These are phyloP conservation scores for Calonectria honghensis DNA, from an alignment of 2,329 filamentous ascomycete species.

Conservation along the genomic window DNA sequence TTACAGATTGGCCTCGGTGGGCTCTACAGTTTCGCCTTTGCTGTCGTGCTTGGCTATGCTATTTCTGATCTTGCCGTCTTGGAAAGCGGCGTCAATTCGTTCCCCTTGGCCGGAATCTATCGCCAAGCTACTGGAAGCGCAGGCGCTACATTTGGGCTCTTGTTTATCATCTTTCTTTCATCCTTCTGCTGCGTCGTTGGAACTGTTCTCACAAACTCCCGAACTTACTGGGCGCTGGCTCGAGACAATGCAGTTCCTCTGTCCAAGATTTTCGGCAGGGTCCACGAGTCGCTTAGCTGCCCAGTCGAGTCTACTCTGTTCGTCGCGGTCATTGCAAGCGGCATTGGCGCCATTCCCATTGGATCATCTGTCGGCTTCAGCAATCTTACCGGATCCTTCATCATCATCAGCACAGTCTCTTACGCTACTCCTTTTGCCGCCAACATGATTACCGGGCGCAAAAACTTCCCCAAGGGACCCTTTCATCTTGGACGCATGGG, in stretches of 20 bases:
- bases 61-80: slow-evolving; percentile 51
- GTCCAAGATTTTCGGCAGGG: slow-evolving; percentile 44
- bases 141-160: slow-evolving; percentile 45
- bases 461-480: slow-evolving; percentile 42
- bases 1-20: slow-evolving; percentile 53
- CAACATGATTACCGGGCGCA: slow-evolving; percentile 46
- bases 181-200: slow-evolving; percentile 51
- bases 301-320: slow-evolving; percentile 51
- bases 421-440: slow-evolving; percentile 51
- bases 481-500: slow-evolving; percentile 46
- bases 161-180: slow-evolving; percentile 53
- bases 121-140: slow-evolving; percentile 49
- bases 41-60: slow-evolving; percentile 50
- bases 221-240: slow-evolving; percentile 52
- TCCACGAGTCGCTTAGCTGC: slow-evolving; percentile 46
- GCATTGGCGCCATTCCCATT: slow-evolving; percentile 51
- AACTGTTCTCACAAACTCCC: slow-evolving; percentile 52
- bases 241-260: slow-evolving; percentile 53
- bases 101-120: slow-evolving; percentile 52
- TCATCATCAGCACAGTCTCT: slow-evolving; percentile 54
- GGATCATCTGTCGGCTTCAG: slow-evolving; percentile 53
- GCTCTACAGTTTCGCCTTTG: slow-evolving; percentile 49
- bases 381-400: slow-evolving; percentile 54
- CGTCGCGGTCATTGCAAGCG: slow-evolving; percentile 50
- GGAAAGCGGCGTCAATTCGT: slow-evolving; percentile 49